A percentile compares a stretch with the other conserved stretches of the same genome.
phyloP scores from a whole-genome alignment of 208 protist species.

The Leishmania guyanensis region DNA sequence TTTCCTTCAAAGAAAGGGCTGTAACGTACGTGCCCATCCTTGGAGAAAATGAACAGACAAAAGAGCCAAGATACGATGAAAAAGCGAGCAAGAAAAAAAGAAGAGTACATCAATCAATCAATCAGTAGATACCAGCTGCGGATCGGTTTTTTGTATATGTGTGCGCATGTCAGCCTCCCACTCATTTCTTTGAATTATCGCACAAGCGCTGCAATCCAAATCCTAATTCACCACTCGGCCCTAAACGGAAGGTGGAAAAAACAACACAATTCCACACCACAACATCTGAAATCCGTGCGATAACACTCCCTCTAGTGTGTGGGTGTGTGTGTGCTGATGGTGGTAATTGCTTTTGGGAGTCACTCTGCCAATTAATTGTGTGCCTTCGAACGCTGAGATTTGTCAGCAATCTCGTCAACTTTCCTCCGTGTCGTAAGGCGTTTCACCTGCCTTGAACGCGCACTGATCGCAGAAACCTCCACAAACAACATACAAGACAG shows the following conservation, averaged over 20 bases:
- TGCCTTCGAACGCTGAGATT: background rate
- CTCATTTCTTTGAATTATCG: background rate
- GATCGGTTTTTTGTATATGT: background rate
- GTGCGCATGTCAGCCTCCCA: background rate
- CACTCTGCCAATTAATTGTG: background rate
- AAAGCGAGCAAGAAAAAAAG: conserved; percentile 4
- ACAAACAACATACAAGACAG: conserved; percentile 11
- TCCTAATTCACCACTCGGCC: conserved; percentile 1
- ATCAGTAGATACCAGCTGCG: conserved; percentile 1
- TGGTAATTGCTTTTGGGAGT: background rate
- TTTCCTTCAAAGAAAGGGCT: background rate
- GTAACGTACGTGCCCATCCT: background rate
- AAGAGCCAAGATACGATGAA: conserved; percentile 3
- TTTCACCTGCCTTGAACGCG: background rate
- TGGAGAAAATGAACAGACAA: background rate
- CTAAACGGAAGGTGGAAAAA: conserved; percentile 15
- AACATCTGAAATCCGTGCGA: background rate
- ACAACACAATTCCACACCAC: background rate
- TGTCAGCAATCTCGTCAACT: background rate
- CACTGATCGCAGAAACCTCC: background rate
- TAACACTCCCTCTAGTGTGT: background rate
- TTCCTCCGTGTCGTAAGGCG: background rate
- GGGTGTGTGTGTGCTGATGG: no score
- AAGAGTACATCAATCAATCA: conserved; percentile 4
- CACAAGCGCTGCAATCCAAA: background rate